Percentiles rank a stretch among this genome's conserved stretches.
These are phyloP conservation scores for Xylogone sp. DNA, from an alignment of 2,329 filamentous ascomycete species.

Conservation along the genomic window DNA sequence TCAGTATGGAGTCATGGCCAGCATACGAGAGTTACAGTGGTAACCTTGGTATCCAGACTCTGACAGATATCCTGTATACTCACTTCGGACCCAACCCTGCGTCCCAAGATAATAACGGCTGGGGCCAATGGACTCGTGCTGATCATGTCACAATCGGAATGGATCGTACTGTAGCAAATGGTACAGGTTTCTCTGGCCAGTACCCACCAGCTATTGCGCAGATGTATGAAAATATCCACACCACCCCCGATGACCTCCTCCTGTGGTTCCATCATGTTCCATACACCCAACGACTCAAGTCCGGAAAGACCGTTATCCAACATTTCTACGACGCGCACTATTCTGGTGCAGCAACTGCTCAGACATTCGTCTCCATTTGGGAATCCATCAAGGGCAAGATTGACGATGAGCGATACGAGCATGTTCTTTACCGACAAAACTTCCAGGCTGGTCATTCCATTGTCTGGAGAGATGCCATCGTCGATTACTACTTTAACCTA, in stretches of 20 bases:
- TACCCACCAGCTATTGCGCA: slow-evolving; percentile 59
- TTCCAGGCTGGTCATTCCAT: slow-evolving; percentile 69
- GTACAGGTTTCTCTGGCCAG: slow-evolving; percentile 62
- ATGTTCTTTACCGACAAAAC: slow-evolving; percentile 53
- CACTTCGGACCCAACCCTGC: slow-evolving; percentile 67
- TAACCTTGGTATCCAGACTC: slow-evolving; percentile 66
- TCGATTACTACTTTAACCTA: slow-evolving; percentile 58
- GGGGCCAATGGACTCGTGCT: slow-evolving; percentile 71
- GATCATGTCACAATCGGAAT: slow-evolving; percentile 59
- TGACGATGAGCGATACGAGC: slow-evolving; percentile 55
- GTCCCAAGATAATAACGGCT: slow-evolving; percentile 63
- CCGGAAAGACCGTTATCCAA: slow-evolving; percentile 64
- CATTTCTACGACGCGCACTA: slow-evolving; percentile 65
- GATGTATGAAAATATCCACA: slow-evolving; percentile 55
- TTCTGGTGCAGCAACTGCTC: slow-evolving; percentile 53
- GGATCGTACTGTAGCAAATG: slow-evolving; percentile 66
- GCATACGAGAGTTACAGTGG: slow-evolving; percentile 69
- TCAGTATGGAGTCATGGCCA: slow-evolving; percentile 67
- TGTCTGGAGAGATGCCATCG: slow-evolving; percentile 67
- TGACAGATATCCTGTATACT: slow-evolving; percentile 63
- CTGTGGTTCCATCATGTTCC: slow-evolving; percentile 74
- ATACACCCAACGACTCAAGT: slow-evolving; percentile 59
- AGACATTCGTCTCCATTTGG: slow-evolving; percentile 55
- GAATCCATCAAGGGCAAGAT: slow-evolving; percentile 49
- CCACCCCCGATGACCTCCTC: slow-evolving; percentile 63